phyloP scores from a whole-genome alignment of 352 stramenopile genomes.

The Phytophthora uliginosa region DNA sequence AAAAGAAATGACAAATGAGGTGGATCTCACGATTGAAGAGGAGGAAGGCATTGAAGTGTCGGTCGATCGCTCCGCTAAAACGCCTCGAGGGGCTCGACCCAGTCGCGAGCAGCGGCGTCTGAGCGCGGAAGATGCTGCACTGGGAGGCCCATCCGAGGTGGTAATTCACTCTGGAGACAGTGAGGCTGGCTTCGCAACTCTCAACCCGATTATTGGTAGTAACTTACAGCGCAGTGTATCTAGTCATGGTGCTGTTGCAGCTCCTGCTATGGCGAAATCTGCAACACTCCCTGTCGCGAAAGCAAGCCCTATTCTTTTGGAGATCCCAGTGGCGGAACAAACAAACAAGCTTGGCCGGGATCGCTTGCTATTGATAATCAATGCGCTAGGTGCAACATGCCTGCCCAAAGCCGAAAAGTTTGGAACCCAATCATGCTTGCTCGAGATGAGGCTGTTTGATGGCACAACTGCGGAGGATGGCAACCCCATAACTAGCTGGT shows the following conservation, averaged over 20 bases:
- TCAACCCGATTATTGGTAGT: constrained; percentile 69
- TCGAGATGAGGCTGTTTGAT: constrained; percentile 66
- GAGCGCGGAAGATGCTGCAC: constrained; percentile 37
- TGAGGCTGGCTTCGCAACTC: constrained; percentile 70
- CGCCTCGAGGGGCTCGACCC: background rate
- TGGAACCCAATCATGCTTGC: constrained; percentile 75
- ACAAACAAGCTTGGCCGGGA: constrained; percentile 16
- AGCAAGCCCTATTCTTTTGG: constrained; percentile 46
- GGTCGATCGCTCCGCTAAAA: constrained; percentile 38
- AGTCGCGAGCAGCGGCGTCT: constrained; percentile 13
- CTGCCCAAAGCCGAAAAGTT: constrained; percentile 82
- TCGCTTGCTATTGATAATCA: constrained; percentile 56
- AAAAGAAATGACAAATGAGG: constrained; percentile 5
- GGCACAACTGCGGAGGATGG: constrained; percentile 17
- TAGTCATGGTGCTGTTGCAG: constrained; percentile 27
- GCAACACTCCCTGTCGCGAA: constrained; percentile 23
- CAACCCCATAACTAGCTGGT: constrained; percentile 7
- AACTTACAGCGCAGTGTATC: constrained; percentile 25
- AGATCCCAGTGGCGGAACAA: constrained; percentile 51
- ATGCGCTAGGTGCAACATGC: constrained; percentile 66
- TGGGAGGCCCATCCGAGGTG: constrained; percentile 55
- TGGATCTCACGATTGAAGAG: constrained; percentile 45
- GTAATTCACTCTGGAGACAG: constrained; percentile 82
- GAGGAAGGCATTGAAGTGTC: constrained; percentile 63
- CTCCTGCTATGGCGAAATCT: constrained; percentile 40